These are phyloP conservation scores for Plasmopara halstedii DNA, from an alignment of 352 stramenopile genomes.

Conservation along the genomic window DNA sequence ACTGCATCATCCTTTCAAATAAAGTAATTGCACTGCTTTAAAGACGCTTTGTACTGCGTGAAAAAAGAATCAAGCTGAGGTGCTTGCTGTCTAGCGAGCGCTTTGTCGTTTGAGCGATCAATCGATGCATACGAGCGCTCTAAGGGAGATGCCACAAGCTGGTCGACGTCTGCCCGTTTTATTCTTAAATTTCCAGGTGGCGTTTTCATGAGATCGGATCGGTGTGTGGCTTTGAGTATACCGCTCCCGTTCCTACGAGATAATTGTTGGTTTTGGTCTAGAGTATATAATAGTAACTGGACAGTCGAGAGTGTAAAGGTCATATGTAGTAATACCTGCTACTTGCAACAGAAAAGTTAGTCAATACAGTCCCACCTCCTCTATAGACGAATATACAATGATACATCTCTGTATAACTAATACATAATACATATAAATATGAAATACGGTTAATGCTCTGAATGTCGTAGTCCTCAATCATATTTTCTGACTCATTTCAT, in stretches of 20 bases:
- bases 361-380: too few relatives aligned
- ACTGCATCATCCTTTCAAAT: conserved; percentile 23
- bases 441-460: too few relatives aligned
- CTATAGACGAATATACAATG: too few relatives aligned
- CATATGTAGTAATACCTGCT: background rate
- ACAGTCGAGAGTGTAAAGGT: background rate
- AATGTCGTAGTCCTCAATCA: too few relatives aligned
- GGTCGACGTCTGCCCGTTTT: conserved; percentile 12
- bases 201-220: conserved; percentile 28
- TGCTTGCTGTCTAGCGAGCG: conserved; percentile 22
- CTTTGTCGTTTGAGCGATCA: conserved; percentile 27
- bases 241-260: background rate
- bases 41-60: conserved; percentile 19
- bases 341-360: too few relatives aligned
- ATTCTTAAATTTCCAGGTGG: conserved; percentile 25
- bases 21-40: conserved; percentile 9
- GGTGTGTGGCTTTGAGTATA: conserved; percentile 4
- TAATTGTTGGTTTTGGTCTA: background rate
- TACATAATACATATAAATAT: too few relatives aligned
- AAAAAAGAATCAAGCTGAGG: conserved; percentile 13
- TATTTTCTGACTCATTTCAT: too few relatives aligned
- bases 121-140: conserved; percentile 9
- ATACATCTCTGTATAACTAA: too few relatives aligned
- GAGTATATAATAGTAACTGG: background rate
- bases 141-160: conserved; percentile 13